phyloP scores from a whole-genome alignment of 495 filamentous ascomycete genomes.

The Neurospora sp. region DNA sequence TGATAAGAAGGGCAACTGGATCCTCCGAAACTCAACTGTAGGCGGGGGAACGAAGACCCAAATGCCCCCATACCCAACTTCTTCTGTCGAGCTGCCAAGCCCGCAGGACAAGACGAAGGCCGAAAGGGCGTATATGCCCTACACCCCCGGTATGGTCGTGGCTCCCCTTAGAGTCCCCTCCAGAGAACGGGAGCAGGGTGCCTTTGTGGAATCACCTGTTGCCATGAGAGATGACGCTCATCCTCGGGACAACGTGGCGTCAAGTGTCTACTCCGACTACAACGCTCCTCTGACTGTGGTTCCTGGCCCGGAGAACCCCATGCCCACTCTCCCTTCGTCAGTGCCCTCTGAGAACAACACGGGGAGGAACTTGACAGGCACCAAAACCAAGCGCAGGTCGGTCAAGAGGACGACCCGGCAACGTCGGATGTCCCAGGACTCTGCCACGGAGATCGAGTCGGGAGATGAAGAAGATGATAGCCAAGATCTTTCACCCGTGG shows the following conservation, averaged over 20 bases:
- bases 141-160: slow-evolving; percentile 17
- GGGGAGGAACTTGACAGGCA: slow-evolving; percentile 8
- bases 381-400: slow-evolving; percentile 8
- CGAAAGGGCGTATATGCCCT: slow-evolving; percentile 18
- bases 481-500: slow-evolving; percentile 33
- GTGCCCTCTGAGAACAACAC: not conserved
- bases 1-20: slow-evolving; percentile 38
- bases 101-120: slow-evolving; percentile 30
- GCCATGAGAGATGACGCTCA: not conserved
- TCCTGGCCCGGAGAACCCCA: slow-evolving; percentile 7
- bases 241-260: slow-evolving; percentile 1
- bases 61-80: not conserved
- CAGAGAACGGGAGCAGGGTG: not conserved
- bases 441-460: slow-evolving; percentile 22
- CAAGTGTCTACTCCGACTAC: slow-evolving; percentile 7
- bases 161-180: slow-evolving; percentile 16
- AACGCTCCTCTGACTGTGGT: slow-evolving; percentile 1
- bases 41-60: not conserved
- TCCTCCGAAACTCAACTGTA: slow-evolving; percentile 21
- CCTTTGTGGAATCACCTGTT: slow-evolving; percentile 14
- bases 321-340: not conserved
- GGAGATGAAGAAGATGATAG: slow-evolving; percentile 11
- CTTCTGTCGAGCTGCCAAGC: slow-evolving; percentile 24
- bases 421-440: slow-evolving; percentile 12
- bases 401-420: slow-evolving; percentile 1